These are phyloP conservation scores for Mercurialis annua DNA, from an alignment of 345 rosid species.

Conservation along the genomic window DNA sequence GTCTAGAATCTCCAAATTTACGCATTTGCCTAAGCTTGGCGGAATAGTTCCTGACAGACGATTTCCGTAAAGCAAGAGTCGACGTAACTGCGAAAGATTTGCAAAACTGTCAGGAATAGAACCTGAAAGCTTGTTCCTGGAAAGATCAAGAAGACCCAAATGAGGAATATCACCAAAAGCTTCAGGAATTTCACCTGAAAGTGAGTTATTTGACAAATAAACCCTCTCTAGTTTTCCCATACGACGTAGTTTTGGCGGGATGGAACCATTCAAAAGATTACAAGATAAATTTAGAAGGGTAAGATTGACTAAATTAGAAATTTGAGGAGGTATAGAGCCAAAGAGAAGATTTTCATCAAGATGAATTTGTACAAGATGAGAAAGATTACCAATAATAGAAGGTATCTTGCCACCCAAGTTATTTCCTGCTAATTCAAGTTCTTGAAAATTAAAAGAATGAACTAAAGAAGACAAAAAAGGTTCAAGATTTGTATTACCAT, in stretches of 20 bases:
- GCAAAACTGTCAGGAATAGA: conserved; percentile 74
- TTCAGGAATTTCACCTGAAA: conserved; percentile 68
- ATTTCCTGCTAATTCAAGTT: conserved; percentile 79
- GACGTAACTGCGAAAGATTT: conserved; percentile 69
- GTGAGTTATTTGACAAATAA: conserved; percentile 64
- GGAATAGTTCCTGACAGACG: conserved; percentile 74
- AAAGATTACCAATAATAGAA: conserved; percentile 57
- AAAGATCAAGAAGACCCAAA: conserved; percentile 81
- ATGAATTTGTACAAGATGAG: conserved; percentile 66
- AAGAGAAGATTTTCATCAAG: conserved; percentile 67
- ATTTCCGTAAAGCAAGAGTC: conserved; percentile 56
- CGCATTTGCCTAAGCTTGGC: conserved; percentile 59
- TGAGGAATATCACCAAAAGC: conserved; percentile 66
- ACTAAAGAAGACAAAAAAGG: conserved; percentile 68
- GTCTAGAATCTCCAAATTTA: conserved; percentile 80
- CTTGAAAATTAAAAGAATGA: conserved; percentile 56
- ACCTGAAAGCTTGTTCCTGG: conserved; percentile 77
- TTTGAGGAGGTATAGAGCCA: conserved; percentile 71
- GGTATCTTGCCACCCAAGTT: conserved; percentile 64
- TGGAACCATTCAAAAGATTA: conserved; percentile 68
- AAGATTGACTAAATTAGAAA: conserved; percentile 66
- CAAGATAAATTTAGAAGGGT: conserved; percentile 78
- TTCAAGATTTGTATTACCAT: conserved; percentile 67
- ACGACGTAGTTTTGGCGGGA: conserved; percentile 61
- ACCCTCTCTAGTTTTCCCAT: conserved; percentile 73